Percentiles rank a stretch among this genome's conserved stretches.
Conservation (phyloP, 768 basidiomycete genomes). For the Multifurca ochricompacta region DNA sequence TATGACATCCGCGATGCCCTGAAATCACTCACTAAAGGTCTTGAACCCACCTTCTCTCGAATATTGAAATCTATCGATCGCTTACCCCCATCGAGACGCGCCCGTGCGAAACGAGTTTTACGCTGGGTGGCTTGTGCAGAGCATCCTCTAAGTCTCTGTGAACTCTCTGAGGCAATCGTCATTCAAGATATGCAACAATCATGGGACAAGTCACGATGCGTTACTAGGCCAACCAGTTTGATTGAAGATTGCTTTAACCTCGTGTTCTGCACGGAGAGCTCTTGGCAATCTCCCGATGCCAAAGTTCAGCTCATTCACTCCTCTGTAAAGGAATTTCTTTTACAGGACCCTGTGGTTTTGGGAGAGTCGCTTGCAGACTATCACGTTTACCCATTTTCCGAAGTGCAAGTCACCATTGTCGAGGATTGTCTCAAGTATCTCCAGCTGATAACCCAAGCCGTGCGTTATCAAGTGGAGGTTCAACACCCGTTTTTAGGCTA, state of each 20-base stretch:
- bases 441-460: not conserved
- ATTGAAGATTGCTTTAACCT: constrained; percentile 8
- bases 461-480: not conserved
- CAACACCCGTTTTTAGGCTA: not conserved
- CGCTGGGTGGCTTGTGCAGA: constrained; percentile 1
- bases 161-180: not conserved
- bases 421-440: constrained; percentile 2
- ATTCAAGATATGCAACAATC: not conserved
- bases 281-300: not conserved
- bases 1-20: not conserved
- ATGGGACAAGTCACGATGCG: constrained; percentile 2
- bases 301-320: constrained; percentile 4
- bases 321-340: constrained; percentile 5
- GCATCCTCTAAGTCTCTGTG: not conserved
- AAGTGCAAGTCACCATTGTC: not conserved
- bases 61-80: not conserved
- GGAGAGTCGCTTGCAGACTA: not conserved
- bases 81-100: not conserved
- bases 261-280: not conserved
- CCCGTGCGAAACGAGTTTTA: not conserved
- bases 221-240: not conserved
- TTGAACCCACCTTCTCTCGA: not conserved
- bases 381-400: not conserved
- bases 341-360: not conserved
- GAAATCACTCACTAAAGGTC: not conserved